phyloP scores from a whole-genome alignment of 75 land plant species.

The Cupressus sempervirens region DNA sequence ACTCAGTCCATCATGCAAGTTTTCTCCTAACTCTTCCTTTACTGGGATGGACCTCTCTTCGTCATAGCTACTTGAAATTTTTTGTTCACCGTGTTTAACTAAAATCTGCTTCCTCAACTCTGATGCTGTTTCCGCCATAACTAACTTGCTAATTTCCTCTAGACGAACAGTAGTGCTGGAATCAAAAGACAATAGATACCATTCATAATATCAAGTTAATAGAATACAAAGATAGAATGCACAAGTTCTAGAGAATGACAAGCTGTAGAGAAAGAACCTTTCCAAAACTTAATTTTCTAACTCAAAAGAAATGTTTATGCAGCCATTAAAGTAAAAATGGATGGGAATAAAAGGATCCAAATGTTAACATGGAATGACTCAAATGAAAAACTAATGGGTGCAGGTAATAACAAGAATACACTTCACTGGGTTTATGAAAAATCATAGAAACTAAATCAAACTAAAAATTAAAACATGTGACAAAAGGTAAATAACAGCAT shows the following conservation, averaged over 20 bases:
- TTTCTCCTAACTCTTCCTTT: constrained; percentile 8
- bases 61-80: constrained; percentile 13
- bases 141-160: constrained; percentile 6
- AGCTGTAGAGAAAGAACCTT: neutral
- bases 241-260: neutral
- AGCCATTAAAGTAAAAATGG: neutral
- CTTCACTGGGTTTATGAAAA: neutral
- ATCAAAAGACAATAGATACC: neutral
- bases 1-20: constrained; percentile 29
- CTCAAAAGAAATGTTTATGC: neutral
- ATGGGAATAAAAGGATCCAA: neutral
- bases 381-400: neutral
- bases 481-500: neutral
- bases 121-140: constrained; percentile 28
- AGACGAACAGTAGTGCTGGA: neutral
- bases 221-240: neutral
- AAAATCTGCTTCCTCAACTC: constrained; percentile 23
- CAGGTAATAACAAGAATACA: neutral
- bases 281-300: neutral
- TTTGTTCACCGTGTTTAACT: neutral
- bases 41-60: neutral
- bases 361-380: neutral
- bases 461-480: neutral
- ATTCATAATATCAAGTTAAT: neutral
- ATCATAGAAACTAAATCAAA: neutral